Evolutionary conservation across 495 filamentous ascomycete species (phyloP), one percentile per base, ranked within the genome.

Genomic region (Aspergillus diversus): DNA sequence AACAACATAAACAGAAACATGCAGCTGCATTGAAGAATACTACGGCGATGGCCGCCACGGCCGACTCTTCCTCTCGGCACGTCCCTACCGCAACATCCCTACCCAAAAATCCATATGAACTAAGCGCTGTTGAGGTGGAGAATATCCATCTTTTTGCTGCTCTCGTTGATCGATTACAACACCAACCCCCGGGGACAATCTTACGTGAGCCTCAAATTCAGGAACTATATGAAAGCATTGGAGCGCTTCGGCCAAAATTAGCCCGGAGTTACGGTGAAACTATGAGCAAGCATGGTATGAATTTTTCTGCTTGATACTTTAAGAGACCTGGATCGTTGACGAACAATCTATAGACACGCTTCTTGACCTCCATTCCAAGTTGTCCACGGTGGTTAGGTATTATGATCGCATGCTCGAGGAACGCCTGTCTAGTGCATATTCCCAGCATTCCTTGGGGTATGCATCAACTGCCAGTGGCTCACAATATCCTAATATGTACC

Each of bases 401-500:
- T 99, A 99, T 70, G 96, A 99, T 72, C 87, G 92, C 17, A 98
- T 99, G 96, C 80, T 99, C 3, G 95, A 99, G 74, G 96, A 98
- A 57, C 88, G 95, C 13, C 81, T 99, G 8, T 95, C 92, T 3
- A 95, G 88, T 69, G 92, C 95, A 3, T 98, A 98, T 74, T 90
- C 87, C 64, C 92, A 96, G 67, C 91, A 93, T 64, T 86, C 76
- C 4, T 50, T 83, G 16, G 77, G 82, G 1, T 80, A 82, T 70
- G 76, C 79, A 15, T 65, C 78, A 5, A 69, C 73, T 33, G 76
- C 77, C 17, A 79, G 81, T 13, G 78, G 82, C 48, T 83, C 88
- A 62, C 77, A 85, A 34, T 75, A 81, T 39, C 80, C 88, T 0
- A 84, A 76, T 32, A 83, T 91, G 31, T 94, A 95, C 73, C 87